A percentile compares a stretch with the other conserved stretches of the same genome.
These are phyloP conservation scores for Daldinia caldariorum DNA, from an alignment of 495 filamentous ascomycete genomes.

Conservation along the genomic window DNA sequence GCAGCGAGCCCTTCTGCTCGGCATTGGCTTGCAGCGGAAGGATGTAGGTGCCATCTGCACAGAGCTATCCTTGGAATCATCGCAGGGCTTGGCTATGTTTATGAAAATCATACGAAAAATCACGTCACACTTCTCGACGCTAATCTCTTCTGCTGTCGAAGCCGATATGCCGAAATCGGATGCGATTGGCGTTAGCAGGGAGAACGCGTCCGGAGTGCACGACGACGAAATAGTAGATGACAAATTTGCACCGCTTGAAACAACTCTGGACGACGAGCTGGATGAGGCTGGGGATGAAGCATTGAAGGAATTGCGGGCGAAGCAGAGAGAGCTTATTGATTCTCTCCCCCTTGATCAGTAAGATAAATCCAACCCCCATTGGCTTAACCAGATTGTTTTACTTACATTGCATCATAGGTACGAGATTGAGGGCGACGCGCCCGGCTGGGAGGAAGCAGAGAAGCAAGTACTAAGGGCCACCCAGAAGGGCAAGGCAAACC, in stretches of 20 bases:
- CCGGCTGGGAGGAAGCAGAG: constrained; percentile 86
- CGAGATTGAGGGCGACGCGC: constrained; percentile 75
- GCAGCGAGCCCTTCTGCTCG: constrained; percentile 85
- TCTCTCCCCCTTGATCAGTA: constrained; percentile 88
- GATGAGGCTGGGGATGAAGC: constrained; percentile 83
- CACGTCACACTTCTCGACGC: constrained; percentile 72
- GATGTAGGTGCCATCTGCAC: constrained; percentile 81
- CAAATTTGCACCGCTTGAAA: constrained; percentile 74
- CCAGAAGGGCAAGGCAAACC: constrained; percentile 66
- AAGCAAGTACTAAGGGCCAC: constrained; percentile 70
- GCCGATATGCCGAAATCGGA: constrained; percentile 72
- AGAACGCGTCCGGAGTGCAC: constrained; percentile 62
- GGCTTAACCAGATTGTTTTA: constrained; percentile 10
- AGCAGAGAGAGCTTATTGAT: constrained; percentile 87
- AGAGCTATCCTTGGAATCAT: constrained; percentile 76
- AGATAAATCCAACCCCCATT: constrained; percentile 41
- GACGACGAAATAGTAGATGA: constrained; percentile 71
- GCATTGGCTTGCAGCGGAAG: constrained; percentile 90
- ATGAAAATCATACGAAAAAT: constrained; percentile 94
- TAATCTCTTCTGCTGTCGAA: constrained; percentile 79
- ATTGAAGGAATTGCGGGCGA: constrained; percentile 70
- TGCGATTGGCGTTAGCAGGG: constrained; percentile 61
- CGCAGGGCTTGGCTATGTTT: constrained; percentile 94
- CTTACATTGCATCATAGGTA: constrained; percentile 67
- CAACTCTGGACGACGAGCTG: constrained; percentile 83